Evolutionary conservation across 83 land plant genomes (phyloP).

Genomic region (Diphasiastrum complanatum): DNA sequence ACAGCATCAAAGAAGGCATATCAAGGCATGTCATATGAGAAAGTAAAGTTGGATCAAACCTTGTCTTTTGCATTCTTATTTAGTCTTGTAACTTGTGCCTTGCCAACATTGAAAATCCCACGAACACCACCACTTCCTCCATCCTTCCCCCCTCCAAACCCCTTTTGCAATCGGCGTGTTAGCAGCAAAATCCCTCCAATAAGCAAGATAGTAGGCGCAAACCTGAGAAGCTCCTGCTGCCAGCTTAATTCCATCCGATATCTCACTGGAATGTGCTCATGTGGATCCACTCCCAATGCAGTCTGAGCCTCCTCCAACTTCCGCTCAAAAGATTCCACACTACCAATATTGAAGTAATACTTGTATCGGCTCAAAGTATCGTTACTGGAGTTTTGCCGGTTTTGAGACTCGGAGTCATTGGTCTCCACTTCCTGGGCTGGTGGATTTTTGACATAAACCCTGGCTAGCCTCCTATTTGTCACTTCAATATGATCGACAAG

Average conservation of each 20-base stretch:
- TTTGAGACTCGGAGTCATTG: constrained; percentile 21
- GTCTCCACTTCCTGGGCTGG: constrained; percentile 29
- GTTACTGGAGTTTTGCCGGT: constrained; percentile 7
- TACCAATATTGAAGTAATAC: constrained; percentile 89
- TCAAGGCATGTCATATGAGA: no score
- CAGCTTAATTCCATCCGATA: constrained; percentile 73
- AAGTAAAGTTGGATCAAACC: no score
- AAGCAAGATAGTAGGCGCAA: constrained; percentile 70
- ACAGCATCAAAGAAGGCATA: no score
- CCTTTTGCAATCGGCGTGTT: constrained; percentile 75
- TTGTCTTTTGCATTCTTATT: constrained; percentile 85
- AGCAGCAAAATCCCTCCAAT: constrained; percentile 56
- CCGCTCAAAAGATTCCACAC: constrained; percentile 95
- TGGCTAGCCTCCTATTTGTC: constrained; percentile 85
- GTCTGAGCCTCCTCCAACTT: constrained; percentile 96
- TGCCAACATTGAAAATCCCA: constrained; percentile 91
- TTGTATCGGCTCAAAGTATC: constrained; percentile 45
- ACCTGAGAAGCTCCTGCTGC: constrained; percentile 74
- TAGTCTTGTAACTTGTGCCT: constrained; percentile 78
- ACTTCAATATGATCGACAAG: constrained; percentile 87
- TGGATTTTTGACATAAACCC: constrained; percentile 58
- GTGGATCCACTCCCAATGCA: constrained; percentile 64
- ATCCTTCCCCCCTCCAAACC: constrained; percentile 59
- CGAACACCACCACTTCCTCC: constrained; percentile 42
- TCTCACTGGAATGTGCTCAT: constrained; percentile 80